phyloP scores from a whole-genome alignment of 2,329 filamentous ascomycete species.

The Fusarium coicis region DNA sequence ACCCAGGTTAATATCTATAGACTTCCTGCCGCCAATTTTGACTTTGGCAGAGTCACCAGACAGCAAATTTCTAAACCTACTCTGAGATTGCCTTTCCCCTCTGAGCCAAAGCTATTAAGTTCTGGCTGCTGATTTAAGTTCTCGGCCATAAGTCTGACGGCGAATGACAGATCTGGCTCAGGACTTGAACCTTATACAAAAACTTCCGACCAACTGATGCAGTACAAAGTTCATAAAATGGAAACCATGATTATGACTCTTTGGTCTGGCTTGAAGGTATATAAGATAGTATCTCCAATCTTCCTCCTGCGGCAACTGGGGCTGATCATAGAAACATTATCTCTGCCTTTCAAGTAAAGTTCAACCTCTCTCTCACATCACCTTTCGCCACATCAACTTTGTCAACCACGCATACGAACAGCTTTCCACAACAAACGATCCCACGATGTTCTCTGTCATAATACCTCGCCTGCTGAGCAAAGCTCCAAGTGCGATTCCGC shows the following conservation, averaged over 20 bases:
- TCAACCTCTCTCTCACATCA: not conserved
- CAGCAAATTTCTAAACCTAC: not conserved
- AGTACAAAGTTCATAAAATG: fast-evolving
- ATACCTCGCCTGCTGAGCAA: not conserved
- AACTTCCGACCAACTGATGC: fast-evolving
- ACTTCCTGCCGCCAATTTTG: not conserved
- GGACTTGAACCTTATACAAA: not conserved
- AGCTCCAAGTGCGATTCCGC: no score
- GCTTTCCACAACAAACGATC: fast-evolving
- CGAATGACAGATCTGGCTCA: not conserved
- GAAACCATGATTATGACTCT: not conserved
- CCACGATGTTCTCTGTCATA: not conserved
- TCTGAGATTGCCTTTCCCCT: no score
- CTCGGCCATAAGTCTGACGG: not conserved
- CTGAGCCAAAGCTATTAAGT: no score
- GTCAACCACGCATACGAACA: not conserved
- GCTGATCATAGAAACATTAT: not conserved
- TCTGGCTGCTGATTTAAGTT: not conserved
- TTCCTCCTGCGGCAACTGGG: not conserved
- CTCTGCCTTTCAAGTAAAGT: not conserved
- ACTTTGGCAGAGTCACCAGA: not conserved
- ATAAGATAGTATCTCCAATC: not conserved
- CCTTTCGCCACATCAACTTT: fast-evolving
- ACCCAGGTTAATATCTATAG: fast-evolving
- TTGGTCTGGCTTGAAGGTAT: fast-evolving